Evolutionary conservation across 1,284 basidiomycete genomes (phyloP), one percentile per base, ranked within the genome.

Genomic region (Moniliella sp.): DNA sequence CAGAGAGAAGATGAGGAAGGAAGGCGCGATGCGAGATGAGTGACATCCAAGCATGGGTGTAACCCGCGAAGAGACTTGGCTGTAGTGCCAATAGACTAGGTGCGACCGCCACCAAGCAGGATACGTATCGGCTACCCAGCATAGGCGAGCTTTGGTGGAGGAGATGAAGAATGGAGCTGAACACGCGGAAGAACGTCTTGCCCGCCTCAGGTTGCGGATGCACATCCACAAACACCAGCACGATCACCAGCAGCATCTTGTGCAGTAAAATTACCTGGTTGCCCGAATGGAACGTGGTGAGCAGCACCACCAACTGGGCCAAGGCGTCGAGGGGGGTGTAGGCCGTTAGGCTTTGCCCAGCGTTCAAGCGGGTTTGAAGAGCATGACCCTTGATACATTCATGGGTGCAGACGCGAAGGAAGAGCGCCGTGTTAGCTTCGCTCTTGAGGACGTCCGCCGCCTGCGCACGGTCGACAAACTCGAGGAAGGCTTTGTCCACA

Each of bases 221-320:
- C 62, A 78, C 72, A 53, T 86, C 82, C 25, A 91, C 83, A 31
- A 99, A 67, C 21, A 93, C 84, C 40, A 97, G 73, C 27, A 94
- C 82, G 56, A 94, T 78, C 62, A 97, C 97, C 5, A 86, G 91
- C 35, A 97, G 65, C 39, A 97, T 91, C 68, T 97, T 97, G 43
- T 84, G 86, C 55, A 93, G 68, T 64, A 97, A 97, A 57, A 91
- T 79, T 15, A 86, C 80, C 63, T 94, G 93, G 13, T 82, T 79
- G 49, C 82, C 78, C 51, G 82, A 84, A 47, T 97, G 88, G 61
- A 97, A 94, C 67, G 97, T 97, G 72, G 97, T 86, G 67, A 99
- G 91, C 60, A 93, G 81, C 28, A 86, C 80, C 43, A 97, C 82
- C 46, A 97, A 67, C 47, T 83, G 75, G 28, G 86, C 83, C 67